Conservation (phyloP, 1,284 basidiomycete species). For the Puccinia triticina region DNA sequence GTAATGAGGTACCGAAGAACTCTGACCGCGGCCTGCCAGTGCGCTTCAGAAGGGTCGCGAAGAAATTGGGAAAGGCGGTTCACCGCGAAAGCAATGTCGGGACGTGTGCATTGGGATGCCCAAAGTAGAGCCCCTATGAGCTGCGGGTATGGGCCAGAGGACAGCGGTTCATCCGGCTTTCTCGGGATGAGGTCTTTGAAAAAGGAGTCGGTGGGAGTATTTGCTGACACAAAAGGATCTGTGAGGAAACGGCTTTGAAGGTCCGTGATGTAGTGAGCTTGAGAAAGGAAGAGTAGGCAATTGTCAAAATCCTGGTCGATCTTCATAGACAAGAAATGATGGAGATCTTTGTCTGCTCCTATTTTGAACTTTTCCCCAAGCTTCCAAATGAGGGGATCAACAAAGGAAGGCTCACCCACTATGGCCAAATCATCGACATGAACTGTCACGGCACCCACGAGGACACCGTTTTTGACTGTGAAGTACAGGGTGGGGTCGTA, state of each 20-base stretch:
- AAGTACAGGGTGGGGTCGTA: background rate
- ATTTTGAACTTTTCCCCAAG: too few species aligned
- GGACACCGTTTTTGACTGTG: background rate
- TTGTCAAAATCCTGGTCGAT: background rate
- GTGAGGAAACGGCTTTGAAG: background rate
- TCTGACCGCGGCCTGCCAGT: too few species aligned
- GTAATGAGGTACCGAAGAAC: too few species aligned
- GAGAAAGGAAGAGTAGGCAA: background rate
- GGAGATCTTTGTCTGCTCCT: too few species aligned
- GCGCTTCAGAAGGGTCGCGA: too few species aligned
- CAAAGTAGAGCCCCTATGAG: background rate
- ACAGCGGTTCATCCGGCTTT: background rate
- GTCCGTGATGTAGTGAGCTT: background rate
- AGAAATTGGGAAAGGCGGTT: too few species aligned
- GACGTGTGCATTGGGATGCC: too few species aligned
- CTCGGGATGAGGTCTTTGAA: too few species aligned
- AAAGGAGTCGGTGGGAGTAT: conserved; percentile 6
- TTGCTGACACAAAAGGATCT: background rate
- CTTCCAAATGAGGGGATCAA: too few species aligned
- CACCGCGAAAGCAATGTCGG: too few species aligned
- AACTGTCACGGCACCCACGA: background rate
- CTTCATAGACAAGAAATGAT: too few species aligned
- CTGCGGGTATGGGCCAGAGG: background rate
- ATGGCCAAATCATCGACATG: background rate
- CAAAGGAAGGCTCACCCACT: background rate